Conservation (phyloP, 192 early-diverging fungal species). For the Coemansia sp. region DNA sequence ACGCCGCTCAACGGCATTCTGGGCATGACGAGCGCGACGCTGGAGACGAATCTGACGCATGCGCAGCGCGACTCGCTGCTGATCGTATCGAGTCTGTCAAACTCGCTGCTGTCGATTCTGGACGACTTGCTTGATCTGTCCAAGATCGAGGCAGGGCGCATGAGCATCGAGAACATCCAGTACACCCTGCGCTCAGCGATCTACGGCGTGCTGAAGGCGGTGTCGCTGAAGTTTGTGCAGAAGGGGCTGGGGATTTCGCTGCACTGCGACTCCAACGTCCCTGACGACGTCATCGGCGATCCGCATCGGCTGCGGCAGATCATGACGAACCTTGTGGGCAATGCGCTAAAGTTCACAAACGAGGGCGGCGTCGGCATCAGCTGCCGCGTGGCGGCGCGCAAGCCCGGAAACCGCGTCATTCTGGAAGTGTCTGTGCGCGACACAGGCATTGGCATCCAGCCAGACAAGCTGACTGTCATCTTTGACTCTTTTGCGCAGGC, state of each 20-base stretch:
- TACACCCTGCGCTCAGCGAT: constrained; percentile 64
- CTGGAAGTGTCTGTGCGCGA: constrained; percentile 73
- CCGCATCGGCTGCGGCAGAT: constrained; percentile 74
- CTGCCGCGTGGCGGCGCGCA: constrained; percentile 44
- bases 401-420: constrained; percentile 46
- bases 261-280: constrained; percentile 67
- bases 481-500: constrained; percentile 86
- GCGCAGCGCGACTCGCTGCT: constrained; percentile 80
- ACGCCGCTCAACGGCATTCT: constrained; percentile 86
- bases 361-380: constrained; percentile 66
- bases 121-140: constrained; percentile 86
- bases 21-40: constrained; percentile 69
- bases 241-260: constrained; percentile 72
- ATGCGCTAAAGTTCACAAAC: constrained; percentile 85
- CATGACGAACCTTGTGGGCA: constrained; percentile 79
- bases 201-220: constrained; percentile 67
- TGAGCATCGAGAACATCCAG: constrained; percentile 74
- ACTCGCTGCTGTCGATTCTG: constrained; percentile 73
- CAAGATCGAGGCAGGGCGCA: constrained; percentile 82
- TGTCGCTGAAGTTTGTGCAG: constrained; percentile 71
- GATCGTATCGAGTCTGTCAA: constrained; percentile 72
- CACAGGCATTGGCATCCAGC: constrained; percentile 83
- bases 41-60: constrained; percentile 76
- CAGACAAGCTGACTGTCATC: constrained; percentile 71
- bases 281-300: constrained; percentile 73